Base-by-base conservation (phyloP, 2,329 filamentous ascomycete species). In the Alternaria arbusti region DNA sequence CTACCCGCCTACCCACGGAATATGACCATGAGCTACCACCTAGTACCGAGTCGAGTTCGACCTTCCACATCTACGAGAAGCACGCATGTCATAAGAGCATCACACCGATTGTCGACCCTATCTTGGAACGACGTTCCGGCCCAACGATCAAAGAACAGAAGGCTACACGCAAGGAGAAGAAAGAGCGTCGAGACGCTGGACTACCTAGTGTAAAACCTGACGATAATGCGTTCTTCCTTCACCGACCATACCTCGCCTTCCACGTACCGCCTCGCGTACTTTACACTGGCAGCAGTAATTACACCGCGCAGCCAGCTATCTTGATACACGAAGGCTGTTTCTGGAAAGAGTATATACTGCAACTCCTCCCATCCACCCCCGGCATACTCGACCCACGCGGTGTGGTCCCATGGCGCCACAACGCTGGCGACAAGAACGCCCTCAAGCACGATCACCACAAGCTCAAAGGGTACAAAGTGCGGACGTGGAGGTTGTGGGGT, bases 341-440 rank as follows among this genome's bases (percentile, higher is more conserved):
- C 60, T 79, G 77, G 76, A 62, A 65, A 23, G 65, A 59, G 11
- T 79, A 76, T 59, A 77, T 66, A 17, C 57, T 79, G 6, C 76
- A 79, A 45, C 65, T 79, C 30, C 72, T 74, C 0, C 49, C 69
- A 6, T 64, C 64, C 0, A 63, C 78, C 13, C 63, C 61, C 4
- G 70, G 67, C 7, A 71, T 78, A 4, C 49, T 79, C 8, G 75
- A 79, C 25, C 71, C 72, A 1, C 67, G 75, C 9, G 76, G 77
- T 5, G 71, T 77, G 0, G 74, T 79, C 6, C 40, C 57, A 49
- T 73, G 66, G 69, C 54, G 54, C 8, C 66, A 72, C 59, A 68
- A 75, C 32, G 70, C 68, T 11, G 68, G 60, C 8, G 56, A 67
- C 22, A 63, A 59, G 17, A 54, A 66, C 7, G 57, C 43, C 0